Percentiles rank a stretch among this genome's conserved stretches.
Evolutionary conservation across 495 filamentous ascomycete genomes (phyloP).

Genomic region (Tuber borchii): DNA sequence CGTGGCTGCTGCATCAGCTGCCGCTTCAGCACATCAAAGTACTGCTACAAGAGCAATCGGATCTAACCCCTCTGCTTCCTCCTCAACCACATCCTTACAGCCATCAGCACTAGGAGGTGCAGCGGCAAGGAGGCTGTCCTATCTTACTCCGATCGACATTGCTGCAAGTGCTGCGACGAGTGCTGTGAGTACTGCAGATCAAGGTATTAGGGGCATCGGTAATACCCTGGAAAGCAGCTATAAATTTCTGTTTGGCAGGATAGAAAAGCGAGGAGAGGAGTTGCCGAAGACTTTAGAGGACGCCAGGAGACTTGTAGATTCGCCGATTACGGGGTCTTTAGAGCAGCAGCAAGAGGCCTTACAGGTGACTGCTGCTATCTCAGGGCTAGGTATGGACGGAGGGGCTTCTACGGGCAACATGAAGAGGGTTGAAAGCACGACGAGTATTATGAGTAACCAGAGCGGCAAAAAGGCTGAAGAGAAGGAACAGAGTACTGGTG

Average conservation of each 20-base stretch:
- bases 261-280: conserved; percentile 57
- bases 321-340: conserved; percentile 51
- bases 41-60: conserved; percentile 13
- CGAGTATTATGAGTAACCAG: conserved; percentile 23
- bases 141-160: conserved; percentile 44
- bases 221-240: conserved; percentile 82
- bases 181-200: conserved; percentile 79
- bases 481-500: conserved; percentile 11
- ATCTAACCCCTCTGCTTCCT: conserved; percentile 13
- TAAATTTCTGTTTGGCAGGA: conserved; percentile 84
- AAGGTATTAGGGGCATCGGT: conserved; percentile 81
- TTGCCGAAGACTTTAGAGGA: conserved; percentile 88
- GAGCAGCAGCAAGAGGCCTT: conserved; percentile 24
- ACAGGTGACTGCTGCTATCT: background rate
- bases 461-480: conserved; percentile 17
- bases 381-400: conserved; percentile 8
- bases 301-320: conserved; percentile 74
- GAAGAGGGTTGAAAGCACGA: conserved; percentile 27
- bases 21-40: conserved; percentile 4
- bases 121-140: conserved; percentile 42
- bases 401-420: background rate
- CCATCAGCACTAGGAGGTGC: conserved; percentile 19
- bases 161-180: conserved; percentile 48
- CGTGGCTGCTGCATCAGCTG: conserved; percentile 23
- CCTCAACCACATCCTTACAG: conserved; percentile 23